Evolutionary conservation across 345 rosid genomes (phyloP).

Genomic region (Citrus australasica): DNA sequence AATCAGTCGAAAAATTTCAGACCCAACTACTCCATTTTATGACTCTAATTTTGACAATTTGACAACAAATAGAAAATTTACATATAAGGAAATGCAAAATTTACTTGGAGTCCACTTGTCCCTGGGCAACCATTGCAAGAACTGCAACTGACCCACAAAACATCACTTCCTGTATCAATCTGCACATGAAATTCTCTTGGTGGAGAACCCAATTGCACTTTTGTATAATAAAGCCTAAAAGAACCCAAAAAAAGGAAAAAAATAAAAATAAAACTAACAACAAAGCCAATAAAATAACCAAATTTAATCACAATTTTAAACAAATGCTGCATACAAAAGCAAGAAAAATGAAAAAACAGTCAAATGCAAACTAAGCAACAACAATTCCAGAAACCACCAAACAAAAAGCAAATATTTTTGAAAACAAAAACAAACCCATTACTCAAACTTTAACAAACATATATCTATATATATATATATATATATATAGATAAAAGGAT

Average conservation of each 20-base stretch:
- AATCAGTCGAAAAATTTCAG: background rate
- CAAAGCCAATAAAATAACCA: background rate
- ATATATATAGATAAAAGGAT: background rate
- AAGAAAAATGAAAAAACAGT: background rate
- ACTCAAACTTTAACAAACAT: background rate
- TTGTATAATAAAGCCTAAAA: conserved; percentile 80
- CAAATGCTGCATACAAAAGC: background rate
- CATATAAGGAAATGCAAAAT: conserved; percentile 3
- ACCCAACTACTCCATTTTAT: background rate
- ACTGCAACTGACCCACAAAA: conserved; percentile 84
- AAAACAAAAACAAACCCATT: background rate
- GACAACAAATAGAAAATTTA: conserved; percentile 3
- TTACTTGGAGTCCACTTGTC: conserved; percentile 79
- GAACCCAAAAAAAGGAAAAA: background rate
- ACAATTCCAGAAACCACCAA: background rate
- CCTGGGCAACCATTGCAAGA: conserved; percentile 89
- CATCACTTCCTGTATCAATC: conserved; percentile 97
- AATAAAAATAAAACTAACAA: background rate
- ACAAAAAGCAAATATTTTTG: background rate
- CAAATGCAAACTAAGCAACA: conserved; percentile 1
- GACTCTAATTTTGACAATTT: background rate
- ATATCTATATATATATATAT: too few relatives aligned
- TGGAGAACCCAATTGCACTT: conserved; percentile 77
- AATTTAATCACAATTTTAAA: background rate
- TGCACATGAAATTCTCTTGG: conserved; percentile 87